Evolutionary conservation across 257 asterid species (phyloP).

Genomic region (Orobanche coerulescens): DNA sequence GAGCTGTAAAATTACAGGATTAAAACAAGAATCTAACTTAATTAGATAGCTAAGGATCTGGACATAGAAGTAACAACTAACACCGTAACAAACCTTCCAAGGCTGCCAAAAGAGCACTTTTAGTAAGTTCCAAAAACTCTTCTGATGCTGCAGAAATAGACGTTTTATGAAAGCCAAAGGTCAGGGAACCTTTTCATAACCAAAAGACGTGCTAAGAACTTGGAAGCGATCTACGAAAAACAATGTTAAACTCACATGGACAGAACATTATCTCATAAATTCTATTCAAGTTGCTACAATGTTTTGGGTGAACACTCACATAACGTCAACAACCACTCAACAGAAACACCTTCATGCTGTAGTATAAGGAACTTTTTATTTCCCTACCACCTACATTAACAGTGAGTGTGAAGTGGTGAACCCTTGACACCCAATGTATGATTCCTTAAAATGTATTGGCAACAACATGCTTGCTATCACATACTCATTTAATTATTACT

Average conservation of each 20-base stretch:
- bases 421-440: constrained; percentile 7
- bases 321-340: constrained; percentile 12
- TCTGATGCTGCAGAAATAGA: constrained; percentile 70
- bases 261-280: neutral
- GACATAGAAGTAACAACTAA: constrained; percentile 1
- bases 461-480: neutral
- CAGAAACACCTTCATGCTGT: neutral
- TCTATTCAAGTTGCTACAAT: constrained; percentile 15
- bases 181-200: constrained; percentile 18
- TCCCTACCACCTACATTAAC: constrained; percentile 16
- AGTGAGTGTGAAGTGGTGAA: constrained; percentile 12
- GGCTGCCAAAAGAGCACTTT: constrained; percentile 94
- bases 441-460: constrained; percentile 15
- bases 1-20: constrained; percentile 47
- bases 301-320: neutral
- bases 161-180: constrained; percentile 21
- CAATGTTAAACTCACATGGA: neutral
- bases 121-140: constrained; percentile 93
- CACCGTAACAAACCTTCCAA: constrained; percentile 66
- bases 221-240: constrained; percentile 2
- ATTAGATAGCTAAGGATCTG: constrained; percentile 6
- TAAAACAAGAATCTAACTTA: constrained; percentile 20
- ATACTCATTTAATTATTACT: neutral
- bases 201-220: neutral
- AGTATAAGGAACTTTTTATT: constrained; percentile 10